These are phyloP conservation scores for Entonaema liquescens DNA, from an alignment of 495 filamentous ascomycete genomes.

Conservation along the genomic window DNA sequence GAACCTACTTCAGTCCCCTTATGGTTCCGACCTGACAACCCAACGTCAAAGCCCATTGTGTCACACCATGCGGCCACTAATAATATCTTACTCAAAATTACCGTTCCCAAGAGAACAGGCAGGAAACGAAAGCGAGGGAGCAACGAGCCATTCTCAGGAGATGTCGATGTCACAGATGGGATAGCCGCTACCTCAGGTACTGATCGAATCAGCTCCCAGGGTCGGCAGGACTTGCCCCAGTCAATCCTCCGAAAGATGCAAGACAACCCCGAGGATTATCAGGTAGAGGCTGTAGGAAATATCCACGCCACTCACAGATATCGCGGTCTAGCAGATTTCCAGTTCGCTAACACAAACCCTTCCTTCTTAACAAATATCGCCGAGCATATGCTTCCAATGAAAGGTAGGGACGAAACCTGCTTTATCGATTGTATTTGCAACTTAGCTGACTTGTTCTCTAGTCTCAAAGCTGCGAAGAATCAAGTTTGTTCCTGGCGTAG, in stretches of 20 bases:
- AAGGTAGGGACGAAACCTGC: slow-evolving; percentile 58
- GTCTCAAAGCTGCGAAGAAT: slow-evolving; percentile 78
- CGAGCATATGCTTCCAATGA: slow-evolving; percentile 68
- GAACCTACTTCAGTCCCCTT: slow-evolving; percentile 62
- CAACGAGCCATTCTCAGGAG: slow-evolving; percentile 67
- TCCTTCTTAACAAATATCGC: slow-evolving; percentile 72
- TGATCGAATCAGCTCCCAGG: slow-evolving; percentile 48
- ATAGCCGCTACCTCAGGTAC: slow-evolving; percentile 2
- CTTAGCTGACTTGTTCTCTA: too few relatives aligned
- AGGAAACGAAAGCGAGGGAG: slow-evolving; percentile 82
- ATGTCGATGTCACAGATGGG: slow-evolving; percentile 35
- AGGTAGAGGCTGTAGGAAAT: slow-evolving; percentile 73
- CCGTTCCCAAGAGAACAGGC: slow-evolving; percentile 84
- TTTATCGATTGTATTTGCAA: too few relatives aligned
- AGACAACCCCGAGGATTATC: slow-evolving; percentile 75
- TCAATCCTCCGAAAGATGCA: slow-evolving; percentile 70
- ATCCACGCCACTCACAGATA: slow-evolving; percentile 87
- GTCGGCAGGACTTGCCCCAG: slow-evolving; percentile 52
- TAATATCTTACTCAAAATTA: slow-evolving; percentile 86
- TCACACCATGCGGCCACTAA: slow-evolving; percentile 76
- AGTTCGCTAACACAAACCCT: slow-evolving; percentile 69
- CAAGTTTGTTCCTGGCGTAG: slow-evolving; percentile 71
- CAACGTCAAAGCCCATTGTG: slow-evolving; percentile 74
- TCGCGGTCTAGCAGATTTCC: slow-evolving; percentile 76
- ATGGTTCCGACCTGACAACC: slow-evolving; percentile 79